A percentile compares a stretch with the other conserved stretches of the same genome.
Evolutionary conservation across 2,329 filamentous ascomycete genomes (phyloP).

Genomic region (Colletotrichum lindemuthianum): DNA sequence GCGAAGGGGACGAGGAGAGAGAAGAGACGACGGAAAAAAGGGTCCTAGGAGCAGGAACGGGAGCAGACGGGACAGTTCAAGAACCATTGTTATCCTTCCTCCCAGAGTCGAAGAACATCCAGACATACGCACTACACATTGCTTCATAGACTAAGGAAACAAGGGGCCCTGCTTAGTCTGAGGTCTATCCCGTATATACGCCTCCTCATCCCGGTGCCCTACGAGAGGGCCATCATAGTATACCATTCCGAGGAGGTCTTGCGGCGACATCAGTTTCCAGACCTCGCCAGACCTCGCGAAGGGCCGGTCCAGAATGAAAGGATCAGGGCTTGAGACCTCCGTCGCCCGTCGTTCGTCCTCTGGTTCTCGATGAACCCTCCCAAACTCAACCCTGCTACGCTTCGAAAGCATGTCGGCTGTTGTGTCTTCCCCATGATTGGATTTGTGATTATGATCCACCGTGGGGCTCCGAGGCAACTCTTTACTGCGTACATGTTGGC

Average conservation of each 20-base stretch:
- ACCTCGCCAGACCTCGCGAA: conserved; percentile 12
- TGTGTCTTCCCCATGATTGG: background rate
- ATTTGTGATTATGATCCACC: conserved; percentile 29
- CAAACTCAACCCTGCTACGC: conserved; percentile 19
- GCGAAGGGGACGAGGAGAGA: conserved; percentile 3
- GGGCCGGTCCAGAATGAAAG: conserved; percentile 9
- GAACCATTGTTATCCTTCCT: conserved; percentile 30
- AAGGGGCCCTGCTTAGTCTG: conserved; percentile 21
- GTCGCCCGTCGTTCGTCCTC: background rate
- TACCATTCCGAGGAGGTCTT: conserved; percentile 12
- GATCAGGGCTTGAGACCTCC: conserved; percentile 32
- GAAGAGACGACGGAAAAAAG: conserved; percentile 22
- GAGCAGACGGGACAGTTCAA: conserved; percentile 19
- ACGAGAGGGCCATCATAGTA: conserved; percentile 12
- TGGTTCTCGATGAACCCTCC: background rate
- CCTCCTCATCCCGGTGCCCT: conserved; percentile 19
- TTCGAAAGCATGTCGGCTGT: conserved; percentile 18
- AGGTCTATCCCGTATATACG: background rate
- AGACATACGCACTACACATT: background rate
- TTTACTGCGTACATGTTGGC: too few species aligned
- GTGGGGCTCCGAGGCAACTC: conserved; percentile 3
- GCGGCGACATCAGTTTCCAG: conserved; percentile 8
- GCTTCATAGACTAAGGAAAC: background rate
- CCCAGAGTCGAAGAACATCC: too few species aligned
- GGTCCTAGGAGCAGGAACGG: conserved; percentile 3